A percentile compares a stretch with the other conserved stretches of the same genome.
Evolutionary conservation across 2,329 filamentous ascomycete genomes (phyloP).

Genomic region (Ilyonectria robusta): DNA sequence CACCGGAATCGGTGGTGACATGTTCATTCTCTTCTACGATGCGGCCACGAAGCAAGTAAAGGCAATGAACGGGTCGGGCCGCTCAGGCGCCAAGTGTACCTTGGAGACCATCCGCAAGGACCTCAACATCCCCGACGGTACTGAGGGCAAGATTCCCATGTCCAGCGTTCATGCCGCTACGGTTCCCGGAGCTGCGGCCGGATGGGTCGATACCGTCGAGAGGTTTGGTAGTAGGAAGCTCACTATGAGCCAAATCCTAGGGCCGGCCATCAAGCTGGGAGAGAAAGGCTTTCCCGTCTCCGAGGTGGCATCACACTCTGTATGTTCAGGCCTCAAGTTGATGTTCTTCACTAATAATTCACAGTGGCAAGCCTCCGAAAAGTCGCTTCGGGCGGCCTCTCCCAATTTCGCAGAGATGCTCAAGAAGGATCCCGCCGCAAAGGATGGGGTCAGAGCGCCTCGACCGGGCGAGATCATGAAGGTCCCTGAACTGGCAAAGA

Average conservation of each 20-base stretch:
- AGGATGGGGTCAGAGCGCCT: slow-evolving; percentile 81
- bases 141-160: slow-evolving; percentile 76
- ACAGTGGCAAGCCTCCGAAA: slow-evolving; percentile 81
- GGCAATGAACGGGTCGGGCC: slow-evolving; percentile 94
- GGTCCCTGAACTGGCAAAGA: slow-evolving; percentile 84
- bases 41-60: slow-evolving; percentile 85
- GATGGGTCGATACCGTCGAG: slow-evolving; percentile 92
- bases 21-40: slow-evolving; percentile 96
- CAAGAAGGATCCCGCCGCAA: slow-evolving; percentile 78
- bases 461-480: slow-evolving; percentile 88
- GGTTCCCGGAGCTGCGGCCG: slow-evolving; percentile 90
- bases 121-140: slow-evolving; percentile 74
- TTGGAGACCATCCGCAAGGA: slow-evolving; percentile 79
- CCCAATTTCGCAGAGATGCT: slow-evolving; percentile 91
- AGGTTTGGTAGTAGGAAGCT: slow-evolving; percentile 92
- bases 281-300: slow-evolving; percentile 93
- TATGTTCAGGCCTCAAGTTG: slow-evolving; percentile 59
- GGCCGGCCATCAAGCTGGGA: slow-evolving; percentile 86
- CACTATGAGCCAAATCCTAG: slow-evolving; percentile 81
- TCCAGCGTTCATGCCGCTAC: slow-evolving; percentile 85
- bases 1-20: slow-evolving; percentile 96
- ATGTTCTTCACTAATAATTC: background rate
- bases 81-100: slow-evolving; percentile 78
- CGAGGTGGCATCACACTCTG: slow-evolving; percentile 79
- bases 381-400: slow-evolving; percentile 77